Evolutionary conservation across 768 basidiomycete genomes (phyloP).

Genomic region (Hemileccinum impolitum): DNA sequence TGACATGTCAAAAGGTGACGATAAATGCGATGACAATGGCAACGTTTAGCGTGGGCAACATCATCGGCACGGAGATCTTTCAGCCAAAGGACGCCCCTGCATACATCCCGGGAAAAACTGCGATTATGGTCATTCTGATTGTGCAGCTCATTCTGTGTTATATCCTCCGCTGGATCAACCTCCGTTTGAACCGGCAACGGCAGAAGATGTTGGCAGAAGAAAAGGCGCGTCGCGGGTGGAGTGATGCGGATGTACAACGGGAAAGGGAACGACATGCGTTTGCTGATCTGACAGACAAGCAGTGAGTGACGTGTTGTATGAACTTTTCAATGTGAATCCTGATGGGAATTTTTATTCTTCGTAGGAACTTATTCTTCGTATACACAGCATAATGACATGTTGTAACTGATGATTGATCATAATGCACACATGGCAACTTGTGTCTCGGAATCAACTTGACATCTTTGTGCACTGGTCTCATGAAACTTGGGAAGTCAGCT

Average conservation of each 20-base stretch:
- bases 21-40: conserved; percentile 57
- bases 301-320: conserved; percentile 37
- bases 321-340: background rate
- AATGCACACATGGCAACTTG: conserved; percentile 1
- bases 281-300: conserved; percentile 59
- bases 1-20: conserved; percentile 36
- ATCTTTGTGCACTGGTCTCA: no score
- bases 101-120: conserved; percentile 65
- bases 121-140: conserved; percentile 57
- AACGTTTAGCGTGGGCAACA: conserved; percentile 18
- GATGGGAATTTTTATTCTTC: no score
- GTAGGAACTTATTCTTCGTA: conserved; percentile 58
- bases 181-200: conserved; percentile 51
- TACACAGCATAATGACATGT: conserved; percentile 44
- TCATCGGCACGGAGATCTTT: conserved; percentile 62
- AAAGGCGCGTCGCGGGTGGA: conserved; percentile 51
- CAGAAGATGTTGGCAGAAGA: conserved; percentile 38
- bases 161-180: conserved; percentile 52
- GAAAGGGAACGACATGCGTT: conserved; percentile 62
- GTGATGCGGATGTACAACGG: conserved; percentile 51
- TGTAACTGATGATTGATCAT: background rate
- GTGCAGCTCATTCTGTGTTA: conserved; percentile 48
- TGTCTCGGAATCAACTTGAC: no score
- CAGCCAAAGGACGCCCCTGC: conserved; percentile 57
- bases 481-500: no score